phyloP scores from a whole-genome alignment of 257 asterid genomes.

The Gynochthodes officinalis region DNA sequence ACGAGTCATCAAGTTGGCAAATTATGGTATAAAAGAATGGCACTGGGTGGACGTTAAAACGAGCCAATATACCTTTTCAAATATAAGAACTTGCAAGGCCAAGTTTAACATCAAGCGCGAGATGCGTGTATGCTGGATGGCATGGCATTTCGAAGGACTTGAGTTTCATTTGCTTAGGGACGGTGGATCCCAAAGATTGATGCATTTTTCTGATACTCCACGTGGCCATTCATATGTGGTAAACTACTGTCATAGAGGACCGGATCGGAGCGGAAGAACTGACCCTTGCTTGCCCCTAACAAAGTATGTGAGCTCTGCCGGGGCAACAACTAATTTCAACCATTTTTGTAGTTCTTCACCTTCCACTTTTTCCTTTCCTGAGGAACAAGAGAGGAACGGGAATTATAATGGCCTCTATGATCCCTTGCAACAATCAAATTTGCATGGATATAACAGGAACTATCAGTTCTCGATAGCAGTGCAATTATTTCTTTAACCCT shows the following conservation, averaged over 20 bases:
- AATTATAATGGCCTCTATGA: neutral
- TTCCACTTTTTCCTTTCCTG: conserved; percentile 93
- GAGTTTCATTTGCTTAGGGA: neutral
- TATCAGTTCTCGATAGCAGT: neutral
- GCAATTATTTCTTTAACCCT: neutral
- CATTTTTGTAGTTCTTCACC: conserved; percentile 93
- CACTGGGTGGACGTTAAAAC: neutral
- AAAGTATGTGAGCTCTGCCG: conserved; percentile 77
- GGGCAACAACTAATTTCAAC: conserved; percentile 87
- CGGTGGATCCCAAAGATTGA: conserved; percentile 4
- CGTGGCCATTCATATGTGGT: conserved; percentile 9
- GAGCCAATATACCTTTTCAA: conserved; percentile 6
- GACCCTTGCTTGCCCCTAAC: conserved; percentile 69
- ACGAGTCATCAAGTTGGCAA: neutral
- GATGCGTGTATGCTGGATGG: neutral
- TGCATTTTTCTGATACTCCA: neutral
- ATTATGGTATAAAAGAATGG: conserved; percentile 3
- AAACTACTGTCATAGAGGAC: conserved; percentile 31
- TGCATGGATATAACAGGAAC: neutral
- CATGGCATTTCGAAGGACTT: neutral
- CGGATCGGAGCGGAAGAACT: conserved; percentile 69
- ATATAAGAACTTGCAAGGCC: conserved; percentile 27
- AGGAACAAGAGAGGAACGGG: conserved; percentile 2
- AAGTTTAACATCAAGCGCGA: neutral
- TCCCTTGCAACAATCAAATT: neutral